These are phyloP conservation scores for Solanum corneliomulleri DNA, from an alignment of 257 asterid species.

Conservation along the genomic window DNA sequence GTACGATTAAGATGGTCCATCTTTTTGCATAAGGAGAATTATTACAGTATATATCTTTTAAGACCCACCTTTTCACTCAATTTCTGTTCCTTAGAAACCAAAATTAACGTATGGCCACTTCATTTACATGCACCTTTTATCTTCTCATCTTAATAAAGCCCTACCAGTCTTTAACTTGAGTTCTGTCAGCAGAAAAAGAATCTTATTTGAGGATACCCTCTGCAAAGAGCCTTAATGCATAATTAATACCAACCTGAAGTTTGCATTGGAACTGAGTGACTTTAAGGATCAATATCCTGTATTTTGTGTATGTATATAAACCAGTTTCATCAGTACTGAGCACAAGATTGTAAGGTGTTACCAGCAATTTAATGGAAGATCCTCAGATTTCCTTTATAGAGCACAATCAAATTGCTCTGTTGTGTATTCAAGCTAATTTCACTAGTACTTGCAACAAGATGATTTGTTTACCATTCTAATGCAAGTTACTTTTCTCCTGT, in stretches of 20 bases:
- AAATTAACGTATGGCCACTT: background rate
- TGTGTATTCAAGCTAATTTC: background rate
- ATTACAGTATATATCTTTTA: background rate
- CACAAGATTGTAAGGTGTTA: background rate
- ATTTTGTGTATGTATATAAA: background rate
- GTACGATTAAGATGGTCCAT: background rate
- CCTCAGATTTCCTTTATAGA: background rate
- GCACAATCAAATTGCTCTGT: background rate
- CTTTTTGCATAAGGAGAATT: background rate
- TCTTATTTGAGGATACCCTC: background rate
- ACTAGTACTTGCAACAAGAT: background rate
- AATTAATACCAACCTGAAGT: background rate
- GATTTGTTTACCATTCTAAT: background rate
- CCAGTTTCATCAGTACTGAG: background rate
- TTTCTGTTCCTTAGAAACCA: background rate
- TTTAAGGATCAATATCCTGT: background rate
- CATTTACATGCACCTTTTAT: background rate
- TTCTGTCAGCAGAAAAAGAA: background rate
- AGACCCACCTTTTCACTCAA: background rate
- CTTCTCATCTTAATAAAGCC: background rate
- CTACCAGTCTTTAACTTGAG: background rate
- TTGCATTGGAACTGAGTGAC: background rate
- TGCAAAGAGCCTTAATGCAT: background rate
- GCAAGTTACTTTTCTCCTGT: background rate
- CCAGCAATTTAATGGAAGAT: background rate